These are phyloP conservation scores for Cryptococcus sp. DNA, from an alignment of 1,284 basidiomycete genomes.

Conservation along the genomic window DNA sequence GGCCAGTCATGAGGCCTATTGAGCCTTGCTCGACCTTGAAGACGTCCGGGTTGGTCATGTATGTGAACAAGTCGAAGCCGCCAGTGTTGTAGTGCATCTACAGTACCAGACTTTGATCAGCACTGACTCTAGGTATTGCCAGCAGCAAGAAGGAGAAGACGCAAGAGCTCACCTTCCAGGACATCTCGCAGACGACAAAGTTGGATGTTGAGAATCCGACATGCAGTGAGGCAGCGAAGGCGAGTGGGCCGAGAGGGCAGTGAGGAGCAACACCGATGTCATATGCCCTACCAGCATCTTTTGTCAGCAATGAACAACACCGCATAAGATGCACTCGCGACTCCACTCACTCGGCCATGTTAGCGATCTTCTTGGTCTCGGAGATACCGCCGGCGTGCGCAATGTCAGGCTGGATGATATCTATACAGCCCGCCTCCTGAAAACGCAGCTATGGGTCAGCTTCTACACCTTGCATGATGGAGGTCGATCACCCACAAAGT, in stretches of 20 bases:
- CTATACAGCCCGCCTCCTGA: slow-evolving; percentile 63
- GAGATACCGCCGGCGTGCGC: slow-evolving; percentile 64
- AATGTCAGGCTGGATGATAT: slow-evolving; percentile 75
- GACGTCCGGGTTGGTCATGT: slow-evolving; percentile 60
- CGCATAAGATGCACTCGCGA: too few species aligned
- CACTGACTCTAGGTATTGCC: slow-evolving; percentile 1
- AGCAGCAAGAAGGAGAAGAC: background rate
- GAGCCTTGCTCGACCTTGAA: slow-evolving; percentile 66
- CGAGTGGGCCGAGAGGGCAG: slow-evolving; percentile 63
- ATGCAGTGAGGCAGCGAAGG: slow-evolving; percentile 63
- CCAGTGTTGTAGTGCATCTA: slow-evolving; percentile 73
- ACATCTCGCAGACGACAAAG: slow-evolving; percentile 56
- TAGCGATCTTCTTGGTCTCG: slow-evolving; percentile 68
- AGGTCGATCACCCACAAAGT: slow-evolving; percentile 42
- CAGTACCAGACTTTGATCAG: slow-evolving; percentile 30
- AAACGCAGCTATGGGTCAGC: slow-evolving; percentile 56
- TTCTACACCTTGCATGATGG: background rate
- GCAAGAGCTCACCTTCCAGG: slow-evolving; percentile 30
- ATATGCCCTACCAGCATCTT: slow-evolving; percentile 36
- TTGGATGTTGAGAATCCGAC: slow-evolving; percentile 54
- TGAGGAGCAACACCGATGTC: slow-evolving; percentile 56
- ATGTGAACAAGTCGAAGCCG: slow-evolving; percentile 67
- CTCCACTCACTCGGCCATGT: slow-evolving; percentile 61
- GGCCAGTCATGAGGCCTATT: slow-evolving; percentile 61
- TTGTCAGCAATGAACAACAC: too few species aligned